Evolutionary conservation across 148 eudicot species (phyloP).

Genomic region (Camellia lanceoleosa): DNA sequence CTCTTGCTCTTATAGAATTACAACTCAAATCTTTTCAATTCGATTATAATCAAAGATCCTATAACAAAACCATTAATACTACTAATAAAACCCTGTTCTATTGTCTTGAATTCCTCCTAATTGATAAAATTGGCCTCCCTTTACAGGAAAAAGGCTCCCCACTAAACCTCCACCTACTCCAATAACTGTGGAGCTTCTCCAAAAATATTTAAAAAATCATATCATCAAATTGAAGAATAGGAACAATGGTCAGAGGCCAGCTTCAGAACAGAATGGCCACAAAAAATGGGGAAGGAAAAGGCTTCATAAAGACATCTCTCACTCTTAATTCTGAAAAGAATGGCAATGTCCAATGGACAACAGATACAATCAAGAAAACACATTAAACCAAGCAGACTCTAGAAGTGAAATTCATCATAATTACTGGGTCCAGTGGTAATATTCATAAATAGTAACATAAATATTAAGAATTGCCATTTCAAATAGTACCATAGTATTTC

Average conservation of each 20-base stretch:
- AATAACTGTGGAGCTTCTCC: not conserved
- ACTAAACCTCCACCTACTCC: not conserved
- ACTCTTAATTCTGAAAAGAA: too few relatives aligned
- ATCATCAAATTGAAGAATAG: not conserved
- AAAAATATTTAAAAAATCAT: not conserved
- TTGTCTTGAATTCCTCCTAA: not conserved
- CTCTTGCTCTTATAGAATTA: not conserved
- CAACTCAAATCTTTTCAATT: not conserved
- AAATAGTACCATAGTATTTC: constrained; percentile 42
- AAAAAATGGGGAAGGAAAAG: not conserved
- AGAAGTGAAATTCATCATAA: not conserved
- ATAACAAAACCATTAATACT: not conserved
- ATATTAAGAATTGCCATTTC: not conserved
- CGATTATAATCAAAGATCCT: not conserved
- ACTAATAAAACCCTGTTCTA: not conserved
- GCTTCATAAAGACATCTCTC: too few relatives aligned
- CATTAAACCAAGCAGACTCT: not conserved
- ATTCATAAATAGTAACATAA: not conserved
- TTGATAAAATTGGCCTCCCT: not conserved
- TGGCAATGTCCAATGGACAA: too few relatives aligned
- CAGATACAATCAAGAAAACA: not conserved
- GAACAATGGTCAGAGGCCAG: not conserved
- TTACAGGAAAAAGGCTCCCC: not conserved
- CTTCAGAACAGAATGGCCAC: not conserved
- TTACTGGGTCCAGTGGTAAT: not conserved